Evolutionary conservation across 139 green algal genomes (phyloP).

Genomic region (Chlamydomonas incerta): DNA sequence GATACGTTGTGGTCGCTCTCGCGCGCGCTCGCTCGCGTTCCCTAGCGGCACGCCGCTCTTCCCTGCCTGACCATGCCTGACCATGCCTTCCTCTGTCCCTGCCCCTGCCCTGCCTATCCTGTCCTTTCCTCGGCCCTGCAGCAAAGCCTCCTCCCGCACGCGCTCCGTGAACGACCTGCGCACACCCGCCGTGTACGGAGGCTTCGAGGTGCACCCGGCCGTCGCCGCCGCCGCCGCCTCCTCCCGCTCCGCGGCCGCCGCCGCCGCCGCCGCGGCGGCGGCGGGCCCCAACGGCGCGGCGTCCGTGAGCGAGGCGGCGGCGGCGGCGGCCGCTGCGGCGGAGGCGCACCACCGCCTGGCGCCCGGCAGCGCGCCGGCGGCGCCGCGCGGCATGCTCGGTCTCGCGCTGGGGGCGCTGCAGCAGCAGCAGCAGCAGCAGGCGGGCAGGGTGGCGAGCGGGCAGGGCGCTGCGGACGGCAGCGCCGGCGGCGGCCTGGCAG

Average conservation of each 20-base stretch:
- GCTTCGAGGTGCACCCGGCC: slow-evolving; percentile 26
- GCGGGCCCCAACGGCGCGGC: neutral
- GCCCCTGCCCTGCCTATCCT: too few relatives aligned
- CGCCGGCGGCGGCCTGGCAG: neutral
- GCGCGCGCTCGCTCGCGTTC: too few relatives aligned
- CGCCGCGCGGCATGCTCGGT: slow-evolving; percentile 42
- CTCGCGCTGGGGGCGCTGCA: slow-evolving; percentile 30
- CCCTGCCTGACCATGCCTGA: too few relatives aligned
- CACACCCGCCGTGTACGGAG: slow-evolving; percentile 28
- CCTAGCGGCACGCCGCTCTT: neutral
- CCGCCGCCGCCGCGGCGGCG: slow-evolving; percentile 6
- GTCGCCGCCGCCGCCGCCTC: slow-evolving; percentile 22
- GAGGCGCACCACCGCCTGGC: neutral
- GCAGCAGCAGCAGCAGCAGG: slow-evolving; percentile 2
- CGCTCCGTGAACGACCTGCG: slow-evolving; percentile 37
- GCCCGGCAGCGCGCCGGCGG: slow-evolving; percentile 12
- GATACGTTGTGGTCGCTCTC: too few relatives aligned
- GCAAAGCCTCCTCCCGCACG: slow-evolving; percentile 6
- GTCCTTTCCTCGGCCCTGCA: too few relatives aligned
- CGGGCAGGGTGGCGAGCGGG: neutral
- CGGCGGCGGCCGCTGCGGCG: neutral
- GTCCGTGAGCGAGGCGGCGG: neutral
- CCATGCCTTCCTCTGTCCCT: too few relatives aligned
- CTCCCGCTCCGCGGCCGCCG: neutral
- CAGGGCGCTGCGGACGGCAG: neutral